Evolutionary conservation across 2,329 filamentous ascomycete species (phyloP).

Genomic region (Elsinoe perseae): DNA sequence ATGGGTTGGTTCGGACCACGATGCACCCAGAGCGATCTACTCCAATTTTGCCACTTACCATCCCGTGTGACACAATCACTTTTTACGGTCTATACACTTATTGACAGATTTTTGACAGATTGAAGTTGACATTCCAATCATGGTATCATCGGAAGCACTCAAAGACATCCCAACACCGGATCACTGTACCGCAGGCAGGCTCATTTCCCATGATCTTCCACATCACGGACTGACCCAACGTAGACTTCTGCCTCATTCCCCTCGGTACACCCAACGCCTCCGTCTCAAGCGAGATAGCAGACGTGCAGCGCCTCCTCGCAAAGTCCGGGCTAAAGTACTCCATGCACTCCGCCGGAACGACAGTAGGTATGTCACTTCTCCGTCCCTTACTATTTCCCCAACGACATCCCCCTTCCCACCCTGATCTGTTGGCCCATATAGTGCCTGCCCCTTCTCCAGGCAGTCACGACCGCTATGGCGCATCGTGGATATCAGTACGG

Average conservation of each 20-base stretch:
- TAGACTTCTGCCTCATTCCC: conserved; percentile 87
- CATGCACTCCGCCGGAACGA: conserved; percentile 93
- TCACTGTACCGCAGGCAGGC: conserved; percentile 55
- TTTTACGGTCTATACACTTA: too few species aligned
- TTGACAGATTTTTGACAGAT: too few species aligned
- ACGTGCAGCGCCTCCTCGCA: conserved; percentile 77
- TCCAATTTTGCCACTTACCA: not conserved
- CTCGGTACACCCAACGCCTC: conserved; percentile 50
- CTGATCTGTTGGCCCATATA: not conserved
- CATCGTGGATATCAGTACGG: too few species aligned
- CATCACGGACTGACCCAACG: not conserved
- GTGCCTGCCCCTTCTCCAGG: too few species aligned
- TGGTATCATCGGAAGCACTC: not conserved
- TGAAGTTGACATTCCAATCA: not conserved
- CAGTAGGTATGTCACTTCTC: conserved; percentile 64
- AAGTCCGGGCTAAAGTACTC: conserved; percentile 71
- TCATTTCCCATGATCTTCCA: not conserved
- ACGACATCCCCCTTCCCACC: not conserved
- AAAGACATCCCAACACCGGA: conserved; percentile 11
- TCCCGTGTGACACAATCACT: too few species aligned
- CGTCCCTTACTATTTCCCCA: not conserved
- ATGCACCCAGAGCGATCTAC: not conserved
- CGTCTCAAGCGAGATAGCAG: conserved; percentile 64
- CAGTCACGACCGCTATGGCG: too few species aligned
- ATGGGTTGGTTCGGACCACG: not conserved